Conservation (phyloP, 192 early-diverging fungal genomes). For the Podila epigama region DNA sequence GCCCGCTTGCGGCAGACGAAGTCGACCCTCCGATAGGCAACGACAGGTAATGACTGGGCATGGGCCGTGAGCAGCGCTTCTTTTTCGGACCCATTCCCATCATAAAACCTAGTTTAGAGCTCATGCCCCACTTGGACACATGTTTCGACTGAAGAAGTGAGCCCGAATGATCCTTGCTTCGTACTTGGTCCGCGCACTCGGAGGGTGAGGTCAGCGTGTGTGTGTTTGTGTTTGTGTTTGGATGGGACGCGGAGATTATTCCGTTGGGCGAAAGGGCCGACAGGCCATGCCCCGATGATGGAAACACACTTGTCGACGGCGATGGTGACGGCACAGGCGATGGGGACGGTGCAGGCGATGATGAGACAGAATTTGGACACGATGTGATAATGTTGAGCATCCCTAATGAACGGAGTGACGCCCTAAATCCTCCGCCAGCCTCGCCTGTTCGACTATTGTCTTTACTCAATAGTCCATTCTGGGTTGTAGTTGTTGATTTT, state of each 20-base stretch:
- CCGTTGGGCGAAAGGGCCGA: no score
- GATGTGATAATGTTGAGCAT: constrained; percentile 4
- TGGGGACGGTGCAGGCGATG: not conserved
- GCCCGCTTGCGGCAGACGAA: constrained; percentile 1
- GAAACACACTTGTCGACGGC: not conserved
- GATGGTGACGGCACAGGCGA: not conserved
- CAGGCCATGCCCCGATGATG: no score
- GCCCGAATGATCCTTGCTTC: not conserved
- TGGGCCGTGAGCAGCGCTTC: constrained; percentile 1
- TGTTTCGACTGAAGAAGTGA: not conserved
- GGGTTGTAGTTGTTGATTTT: not conserved
- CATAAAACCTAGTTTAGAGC: constrained; percentile 8
- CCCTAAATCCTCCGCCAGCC: not conserved
- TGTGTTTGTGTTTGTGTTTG: not conserved
- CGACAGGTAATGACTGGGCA: constrained; percentile 27
- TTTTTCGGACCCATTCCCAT: constrained; percentile 15
- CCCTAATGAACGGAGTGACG: constrained; percentile 1
- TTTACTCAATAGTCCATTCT: no score
- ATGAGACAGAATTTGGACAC: not conserved
- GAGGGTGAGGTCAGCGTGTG: not conserved
- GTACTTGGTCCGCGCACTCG: not conserved
- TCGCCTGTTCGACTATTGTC: no score
- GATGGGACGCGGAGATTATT: no score
- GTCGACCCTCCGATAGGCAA: constrained; percentile 22
- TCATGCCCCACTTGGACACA: not conserved